A percentile compares a stretch with the other conserved stretches of the same genome.
Conservation (phyloP, 176 grass and related monocot species). For the Canna indica region DNA sequence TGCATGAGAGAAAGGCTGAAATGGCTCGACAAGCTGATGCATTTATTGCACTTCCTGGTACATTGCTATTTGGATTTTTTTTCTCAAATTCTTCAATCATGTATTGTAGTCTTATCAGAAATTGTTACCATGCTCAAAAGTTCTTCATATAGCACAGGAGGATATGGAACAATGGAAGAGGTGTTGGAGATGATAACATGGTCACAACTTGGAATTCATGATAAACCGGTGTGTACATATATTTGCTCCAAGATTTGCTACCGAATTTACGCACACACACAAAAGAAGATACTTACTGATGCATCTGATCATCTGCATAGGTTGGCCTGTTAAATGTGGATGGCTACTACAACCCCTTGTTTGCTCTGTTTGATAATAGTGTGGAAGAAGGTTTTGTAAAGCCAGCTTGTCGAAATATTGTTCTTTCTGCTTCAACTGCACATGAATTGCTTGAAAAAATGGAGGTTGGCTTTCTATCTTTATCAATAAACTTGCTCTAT, state of each 20-base stretch:
- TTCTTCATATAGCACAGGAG: conserved; percentile 26
- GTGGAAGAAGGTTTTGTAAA: conserved; percentile 88
- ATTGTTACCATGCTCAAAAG: neutral
- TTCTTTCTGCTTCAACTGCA: conserved; percentile 66
- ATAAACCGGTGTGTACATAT: conserved; percentile 49
- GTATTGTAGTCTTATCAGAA: neutral
- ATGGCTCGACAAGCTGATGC: conserved; percentile 66
- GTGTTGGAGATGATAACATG: conserved; percentile 58
- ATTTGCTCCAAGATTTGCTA: neutral
- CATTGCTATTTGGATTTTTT: neutral
- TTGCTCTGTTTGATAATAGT: conserved; percentile 80
- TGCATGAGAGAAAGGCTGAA: conserved; percentile 72
- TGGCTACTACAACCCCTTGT: conserved; percentile 85
- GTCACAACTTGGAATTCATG: conserved; percentile 68
- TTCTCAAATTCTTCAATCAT: neutral
- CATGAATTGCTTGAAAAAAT: conserved; percentile 68
- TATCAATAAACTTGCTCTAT: neutral
- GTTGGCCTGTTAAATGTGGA: conserved; percentile 81
- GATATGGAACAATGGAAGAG: conserved; percentile 68
- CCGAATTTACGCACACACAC: neutral
- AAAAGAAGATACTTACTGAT: neutral
- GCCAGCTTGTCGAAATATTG: conserved; percentile 53
- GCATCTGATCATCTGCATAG: neutral
- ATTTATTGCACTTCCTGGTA: conserved; percentile 72
- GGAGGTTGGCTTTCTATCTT: conserved; percentile 50